Evolutionary conservation across 106 monocot species (phyloP), one percentile per base, ranked within the genome.

Genomic region (Iris macrosiphon): DNA sequence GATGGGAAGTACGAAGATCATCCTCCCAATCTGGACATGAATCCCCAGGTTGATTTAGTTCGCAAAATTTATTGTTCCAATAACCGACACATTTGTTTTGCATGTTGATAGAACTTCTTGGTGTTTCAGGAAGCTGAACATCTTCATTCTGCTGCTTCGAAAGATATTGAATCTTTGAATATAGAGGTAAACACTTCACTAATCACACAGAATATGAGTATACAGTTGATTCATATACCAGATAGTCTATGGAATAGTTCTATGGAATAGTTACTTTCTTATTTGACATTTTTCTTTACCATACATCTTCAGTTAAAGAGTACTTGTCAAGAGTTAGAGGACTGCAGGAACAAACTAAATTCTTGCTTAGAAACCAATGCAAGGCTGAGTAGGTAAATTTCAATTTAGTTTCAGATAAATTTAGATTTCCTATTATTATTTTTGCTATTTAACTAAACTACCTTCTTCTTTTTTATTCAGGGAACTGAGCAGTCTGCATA

Each of bases 241-340:
- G n/a, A n/a, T n/a, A n/a, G n/a, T n/a, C n/a, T n/a, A n/a, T n/a
- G n/a, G n/a, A n/a, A n/a, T n/a, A n/a, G n/a, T n/a, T n/a, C n/a
- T n/a, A n/a, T n/a, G n/a, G n/a, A n/a, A n/a, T n/a, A n/a, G n/a
- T n/a, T n/a, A n/a, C n/a, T n/a, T n/a, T n/a, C n/a, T n/a, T n/a
- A n/a, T n/a, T 24, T 44, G n/a, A 26, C 10, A 10, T 16, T 53
- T 31, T 12, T 9, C 4, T 60, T 34, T 35, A 31, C n/a, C 19
- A 19, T 71, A 6, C 26, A 27, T 69, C 31, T 64, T 47, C 58
- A 95, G 89, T 69, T 89, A 49, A 73, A 69, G 46, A 71, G 54
- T 55, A 77, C 89, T n/a, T 45, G 24, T n/a, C 50, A 72, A 50
- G 95, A 96, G 66, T 66, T 96, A 59, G 79, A 85, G 40, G 73